Base-by-base conservation (phyloP, 1,284 basidiomycete genomes). In the Cutaneotrichosporon mucoides region DNA sequence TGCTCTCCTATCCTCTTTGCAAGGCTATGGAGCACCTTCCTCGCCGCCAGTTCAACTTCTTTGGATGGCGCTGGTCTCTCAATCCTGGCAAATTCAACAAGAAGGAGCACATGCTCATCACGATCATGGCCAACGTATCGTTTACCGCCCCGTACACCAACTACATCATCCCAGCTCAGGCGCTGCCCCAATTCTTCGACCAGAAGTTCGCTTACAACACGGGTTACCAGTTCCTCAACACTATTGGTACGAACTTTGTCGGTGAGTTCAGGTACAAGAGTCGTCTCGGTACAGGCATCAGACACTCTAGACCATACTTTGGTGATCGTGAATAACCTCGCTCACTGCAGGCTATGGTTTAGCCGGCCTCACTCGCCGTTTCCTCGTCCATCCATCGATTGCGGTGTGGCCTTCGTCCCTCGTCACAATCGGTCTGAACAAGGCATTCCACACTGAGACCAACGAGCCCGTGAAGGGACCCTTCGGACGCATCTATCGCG, bases 11-110 rank as follows among this genome's bases (percentile, higher is more conserved):
- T 61, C 73, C 73, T 15, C 49, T 59, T 13, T 70, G 71, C 51
- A 66, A 61, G 56, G 45, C 66, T 38, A 65, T 57, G 33, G 55
- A 50, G 44, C 35, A 56, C 6, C 44, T 64, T 6, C 54, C 59
- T 13, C 3, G 8, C 9, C 15, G 24, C 3, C n/a, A 42, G 37
- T 56, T 53, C 45, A 10, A 3, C 36, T 1, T 59, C 16, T 67
- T 66, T n/a, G 70, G 72, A 10, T 35, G 16, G 5, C 33, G 47
- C 38, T 56, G 56, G 51, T 59, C 55, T 36, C 62, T 72, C 40
- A 73, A 73, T 61, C 80, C 73, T 1, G 83, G 84, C 4, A 80
- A 79, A 0, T 85, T 84, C 76, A 83, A 82, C 81, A 46, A 58
- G 37, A 75, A 75, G 65, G 73, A 75, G 59, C 73, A 75, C 66